Base-by-base conservation (phyloP, 768 basidiomycete species). In the Coprinopsis marcescibilis region DNA sequence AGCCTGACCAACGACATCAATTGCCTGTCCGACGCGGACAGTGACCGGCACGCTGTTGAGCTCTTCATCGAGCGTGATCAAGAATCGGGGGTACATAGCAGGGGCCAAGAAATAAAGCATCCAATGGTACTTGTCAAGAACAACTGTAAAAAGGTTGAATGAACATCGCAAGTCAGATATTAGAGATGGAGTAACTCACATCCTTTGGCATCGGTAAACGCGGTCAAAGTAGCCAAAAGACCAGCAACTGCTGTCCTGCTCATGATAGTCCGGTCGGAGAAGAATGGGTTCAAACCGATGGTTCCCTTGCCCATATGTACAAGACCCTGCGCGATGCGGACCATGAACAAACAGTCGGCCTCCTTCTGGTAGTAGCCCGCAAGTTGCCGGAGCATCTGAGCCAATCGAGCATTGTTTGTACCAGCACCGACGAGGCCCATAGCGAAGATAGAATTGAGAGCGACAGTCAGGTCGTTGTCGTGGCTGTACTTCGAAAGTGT, bases 291-390 rank as follows among this genome's bases (percentile, higher is more conserved):
- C 56, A 99, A 71, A 10, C 89, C 89, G 60, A 99, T 89, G 12
- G 94, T 97, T 27, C 96, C 96, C 68, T 99, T 99, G 64, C 96
- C 96, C 94, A 98, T 94, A 64, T 97, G 92, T n/a, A 97, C 87
- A 56, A 98, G 67, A 15, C 96, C 96, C 66, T 97, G 88, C 2
- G 95, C 90, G 49, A 99, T 81, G 45, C 96, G 83, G 15, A 97
- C 94, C 75, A 90, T 88, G 65, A 99, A 98, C 57, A 97, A 65
- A 61, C 91, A 95, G 59, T 99, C 93, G 0, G 94, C 82, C 65
- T 99, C 96, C 63, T 97, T 97, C 68, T 88, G 78, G 66, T 99
- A 99, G 70, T 98, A 99, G n/a, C 89, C 89, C 10, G 95, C 93
- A 3, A 99, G 76, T 60, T 94, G 92, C 33, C 96, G 77, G 25